A percentile compares a stretch with the other conserved stretches of the same genome.
Evolutionary conservation across 2,329 filamentous ascomycete genomes (phyloP).

Genomic region (Cytospora piceicola): DNA sequence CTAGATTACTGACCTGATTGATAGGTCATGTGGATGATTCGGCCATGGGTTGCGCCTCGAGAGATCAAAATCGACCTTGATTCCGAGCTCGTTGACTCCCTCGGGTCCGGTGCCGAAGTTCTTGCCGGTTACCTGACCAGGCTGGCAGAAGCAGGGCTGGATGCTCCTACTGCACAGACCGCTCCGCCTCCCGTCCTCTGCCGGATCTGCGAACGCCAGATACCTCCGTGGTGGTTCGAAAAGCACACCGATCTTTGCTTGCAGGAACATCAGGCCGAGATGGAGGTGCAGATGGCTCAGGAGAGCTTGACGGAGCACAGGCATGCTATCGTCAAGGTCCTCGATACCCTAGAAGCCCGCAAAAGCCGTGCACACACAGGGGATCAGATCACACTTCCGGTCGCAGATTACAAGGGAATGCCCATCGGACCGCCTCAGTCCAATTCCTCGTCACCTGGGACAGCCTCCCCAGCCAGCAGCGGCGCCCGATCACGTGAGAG

Average conservation of each 20-base stretch:
- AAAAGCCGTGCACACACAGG: conserved; percentile 66
- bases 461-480: conserved; percentile 72
- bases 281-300: conserved; percentile 96
- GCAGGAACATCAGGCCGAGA: conserved; percentile 93
- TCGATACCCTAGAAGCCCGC: conserved; percentile 86
- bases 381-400: conserved; percentile 55
- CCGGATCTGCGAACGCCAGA: conserved; percentile 95
- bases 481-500: conserved; percentile 74
- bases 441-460: conserved; percentile 71
- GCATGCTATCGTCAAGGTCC: conserved; percentile 90
- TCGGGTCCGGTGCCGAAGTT: conserved; percentile 93
- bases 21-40: conserved; percentile 99
- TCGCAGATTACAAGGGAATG: conserved; percentile 85
- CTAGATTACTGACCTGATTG: conserved; percentile 8
- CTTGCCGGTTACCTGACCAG: conserved; percentile 91
- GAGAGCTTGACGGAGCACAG: conserved; percentile 91
- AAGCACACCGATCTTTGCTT: conserved; percentile 96
- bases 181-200: conserved; percentile 87
- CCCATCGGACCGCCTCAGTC: conserved; percentile 78
- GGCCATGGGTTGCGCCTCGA: conserved; percentile 82
- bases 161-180: conserved; percentile 75
- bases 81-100: conserved; percentile 82
- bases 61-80: conserved; percentile 97
- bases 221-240: conserved; percentile 99
- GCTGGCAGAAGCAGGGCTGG: conserved; percentile 80